These are phyloP conservation scores for Colletotrichum cordylinicola DNA, from an alignment of 2,329 filamentous ascomycete genomes.

Conservation along the genomic window DNA sequence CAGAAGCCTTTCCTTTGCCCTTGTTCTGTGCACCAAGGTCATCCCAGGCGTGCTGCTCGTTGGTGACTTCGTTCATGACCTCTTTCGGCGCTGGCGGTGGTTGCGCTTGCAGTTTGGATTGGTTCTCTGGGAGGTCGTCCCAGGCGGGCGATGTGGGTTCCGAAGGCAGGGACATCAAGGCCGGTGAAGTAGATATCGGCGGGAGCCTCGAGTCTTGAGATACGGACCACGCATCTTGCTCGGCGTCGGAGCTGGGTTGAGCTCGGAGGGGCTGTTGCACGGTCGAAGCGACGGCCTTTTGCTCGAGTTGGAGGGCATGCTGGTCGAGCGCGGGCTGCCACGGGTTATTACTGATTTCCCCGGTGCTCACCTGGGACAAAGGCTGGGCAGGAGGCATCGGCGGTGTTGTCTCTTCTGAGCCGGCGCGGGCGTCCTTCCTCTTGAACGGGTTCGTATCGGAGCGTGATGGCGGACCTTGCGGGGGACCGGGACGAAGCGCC, in stretches of 20 bases:
- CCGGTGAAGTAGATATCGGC: constrained; percentile 22
- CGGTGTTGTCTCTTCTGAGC: constrained; percentile 12
- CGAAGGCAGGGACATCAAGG: constrained; percentile 37
- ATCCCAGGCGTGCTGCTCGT: constrained; percentile 57
- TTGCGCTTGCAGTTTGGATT: constrained; percentile 24
- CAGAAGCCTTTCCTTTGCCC: constrained; percentile 43
- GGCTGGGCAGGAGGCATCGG: constrained; percentile 33
- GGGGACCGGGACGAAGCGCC: constrained; percentile 32
- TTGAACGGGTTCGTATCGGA: constrained; percentile 60
- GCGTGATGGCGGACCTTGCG: constrained; percentile 18
- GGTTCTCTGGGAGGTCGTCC: constrained; percentile 37
- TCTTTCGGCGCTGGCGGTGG: constrained; percentile 26
- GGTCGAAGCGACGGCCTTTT: background rate
- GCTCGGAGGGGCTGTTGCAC: constrained; percentile 1
- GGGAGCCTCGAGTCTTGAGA: constrained; percentile 15
- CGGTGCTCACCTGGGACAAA: constrained; percentile 48
- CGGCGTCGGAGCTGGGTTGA: constrained; percentile 1
- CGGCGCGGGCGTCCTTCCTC: constrained; percentile 46
- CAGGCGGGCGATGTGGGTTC: constrained; percentile 42
- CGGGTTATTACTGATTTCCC: constrained; percentile 49
- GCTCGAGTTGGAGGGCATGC: constrained; percentile 4
- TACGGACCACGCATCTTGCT: constrained; percentile 38
- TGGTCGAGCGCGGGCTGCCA: constrained; percentile 44
- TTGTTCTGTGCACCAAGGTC: constrained; percentile 47
- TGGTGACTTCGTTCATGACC: constrained; percentile 38